Base-by-base conservation (phyloP, 129 eudicot species). In the Oenanthe sinensis region DNA sequence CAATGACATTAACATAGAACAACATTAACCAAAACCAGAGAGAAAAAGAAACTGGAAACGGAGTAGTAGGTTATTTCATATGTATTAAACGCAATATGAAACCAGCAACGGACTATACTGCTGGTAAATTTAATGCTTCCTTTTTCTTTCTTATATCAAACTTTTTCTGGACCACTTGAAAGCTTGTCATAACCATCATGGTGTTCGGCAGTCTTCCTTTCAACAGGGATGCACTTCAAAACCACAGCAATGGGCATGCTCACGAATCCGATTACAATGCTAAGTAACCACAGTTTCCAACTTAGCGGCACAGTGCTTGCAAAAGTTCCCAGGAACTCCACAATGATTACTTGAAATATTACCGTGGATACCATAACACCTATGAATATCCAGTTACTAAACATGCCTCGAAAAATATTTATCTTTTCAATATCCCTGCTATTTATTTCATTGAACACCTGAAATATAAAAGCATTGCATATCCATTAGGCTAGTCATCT, bases 381-480 rank as follows among this genome's bases (percentile, higher is more conserved):
- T 13, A 86, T 37, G 84, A 93, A 93, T 78, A 93, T 80, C 91
- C 96, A 88, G 85, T 88, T 93, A 26, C 87, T 85, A 55, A 91
- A 87, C 84, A 91, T 84, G 46, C 97, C 96, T 4, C 71, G 75
- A 71, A 94, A 88, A 14, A 94, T 78, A 73, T 94, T 94, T 47
- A 94, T 90, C 77, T 87, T 89, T 74, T 91, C 91, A 19, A 94
- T 91, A 63, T 94, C 97, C 9, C 98, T 90, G 78, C 98, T 94
- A 89, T 94, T 94, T 79, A 94, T 82, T 80, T 94, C 98, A 60
- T 94, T 94, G 83, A 94, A 94, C 24, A 94, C 98, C 98, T 93
- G 82, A 79, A 50, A 45, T 26, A 46, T 5, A 6, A 10, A 22
- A 55, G 65, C 65, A 55, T 22, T 22, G 65, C 13, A 55, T 55